Base-by-base conservation (phyloP, 2,329 filamentous ascomycete genomes). In the Mycosphaerella sp. region DNA sequence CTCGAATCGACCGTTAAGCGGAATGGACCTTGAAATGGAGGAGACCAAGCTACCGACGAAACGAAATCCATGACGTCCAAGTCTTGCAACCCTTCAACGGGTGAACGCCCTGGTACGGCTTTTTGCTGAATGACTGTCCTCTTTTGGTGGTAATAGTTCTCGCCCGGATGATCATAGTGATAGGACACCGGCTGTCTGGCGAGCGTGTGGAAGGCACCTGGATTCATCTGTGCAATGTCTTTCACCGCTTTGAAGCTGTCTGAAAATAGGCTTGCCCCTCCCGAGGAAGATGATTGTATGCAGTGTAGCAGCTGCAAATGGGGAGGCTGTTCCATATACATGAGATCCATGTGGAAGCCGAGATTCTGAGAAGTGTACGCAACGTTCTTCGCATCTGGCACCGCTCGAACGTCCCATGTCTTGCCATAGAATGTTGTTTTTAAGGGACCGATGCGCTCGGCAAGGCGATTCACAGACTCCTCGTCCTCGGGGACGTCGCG, bases 231-330 rank as follows among this genome's bases (percentile, higher is more conserved):
- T 32, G 45, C 54, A 31, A 73, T 66, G 23, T 67, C 60, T 31
- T 65, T 54, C 0, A 80, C 84, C 0, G 85, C 85, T 46, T 76
- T 75, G 61, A 87, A 80, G 38, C 84, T 78, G 72, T 97, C 91
- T 55, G 83, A 83, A 73, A 97, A 98, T 49, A 95, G 77, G 1
- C 89, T 95, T 64, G 89, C 85, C 45, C 92, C 93, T 14, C 92
- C 92, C 0, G 79, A 73, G 61, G 84, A 85, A 1, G 83, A 85
- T 64, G 95, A 95, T 58, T 86, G 80, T 41, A 97, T 77, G 66
- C 90, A 96, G 72, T 97, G 93, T 3, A 97, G 81, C 23, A 97
- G 76, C 71, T 98, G 92, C 48, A 93, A 81, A 32, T 85, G 83
- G 0, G 92, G 92, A 2, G 88, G 83, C 48, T 88, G 81, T 11